Base-by-base conservation (phyloP, 1,284 basidiomycete species). In the Austropuccinia psidii region DNA sequence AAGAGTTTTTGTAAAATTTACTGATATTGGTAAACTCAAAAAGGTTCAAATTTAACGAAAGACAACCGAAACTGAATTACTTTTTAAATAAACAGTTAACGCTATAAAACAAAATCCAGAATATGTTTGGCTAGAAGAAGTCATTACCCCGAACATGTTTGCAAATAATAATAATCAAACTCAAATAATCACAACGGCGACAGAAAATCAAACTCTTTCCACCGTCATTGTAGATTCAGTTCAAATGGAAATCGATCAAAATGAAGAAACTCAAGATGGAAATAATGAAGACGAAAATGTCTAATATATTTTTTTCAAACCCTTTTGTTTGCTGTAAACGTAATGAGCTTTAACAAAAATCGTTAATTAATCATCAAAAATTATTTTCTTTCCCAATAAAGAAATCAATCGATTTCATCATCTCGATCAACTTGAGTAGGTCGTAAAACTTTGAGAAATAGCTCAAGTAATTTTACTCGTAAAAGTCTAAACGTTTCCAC, bases 1-100 rank as follows among this genome's bases (percentile, higher is more conserved):
- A 50, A 55, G 67, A 35, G 67, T 70, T 15, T 70, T 70, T 60
- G 67, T 70, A 13, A 70, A 70, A 39, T 70, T 58, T 45, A 70
- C 58, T 47, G 67, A 70, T 50, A 55, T 70, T 21, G 67, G 67
- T 70, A 70, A 49, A 55, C 39, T 68, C 27, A 68, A 41, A 39
- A n/a, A 19, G n/a, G 15, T 41, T 3, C 21, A 11, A 21, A 19
- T 31, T 43, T 2, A 31, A 29, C 8, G 24, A 4, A 31, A 31
- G 4, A 60, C 21, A 24, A 19, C 8, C 13, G 37, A 17, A 60
- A 2, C 29, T 37, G n/a, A 5, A 55, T 27, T n/a, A 24, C 17
- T 24, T 55, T 27, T 29, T 29, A 21, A 13, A 19, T 11, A 9
- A 7, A 49, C 17, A 70, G 67, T 55, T 37, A 47, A 39, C 13